These are phyloP conservation scores for Betula pendula DNA, from an alignment of 306 rosid species.

Conservation along the genomic window DNA sequence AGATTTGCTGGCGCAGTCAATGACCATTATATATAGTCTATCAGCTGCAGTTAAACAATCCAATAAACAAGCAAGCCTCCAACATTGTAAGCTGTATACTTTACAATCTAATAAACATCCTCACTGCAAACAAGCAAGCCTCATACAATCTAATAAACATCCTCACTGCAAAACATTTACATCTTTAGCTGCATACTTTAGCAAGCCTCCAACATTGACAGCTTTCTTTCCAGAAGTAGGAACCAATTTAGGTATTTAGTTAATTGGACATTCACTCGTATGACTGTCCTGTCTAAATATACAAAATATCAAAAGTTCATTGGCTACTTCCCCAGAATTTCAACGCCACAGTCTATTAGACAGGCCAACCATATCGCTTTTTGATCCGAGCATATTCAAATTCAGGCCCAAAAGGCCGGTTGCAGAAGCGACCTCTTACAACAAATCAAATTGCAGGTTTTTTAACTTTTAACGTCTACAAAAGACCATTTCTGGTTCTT, in stretches of 20 bases:
- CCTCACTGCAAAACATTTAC: not conserved
- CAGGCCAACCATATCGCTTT: constrained; percentile 1
- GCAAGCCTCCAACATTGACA: not conserved
- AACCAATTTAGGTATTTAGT: not conserved
- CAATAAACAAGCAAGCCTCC: not conserved
- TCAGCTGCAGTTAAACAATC: not conserved
- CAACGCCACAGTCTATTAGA: too few species aligned
- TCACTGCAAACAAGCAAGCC: too few species aligned
- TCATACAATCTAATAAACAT: not conserved
- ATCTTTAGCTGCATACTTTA: not conserved
- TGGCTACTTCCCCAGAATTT: not conserved
- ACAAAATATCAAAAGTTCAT: not conserved
- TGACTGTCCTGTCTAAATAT: not conserved
- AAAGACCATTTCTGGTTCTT: not conserved
- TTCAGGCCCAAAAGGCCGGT: not conserved
- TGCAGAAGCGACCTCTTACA: not conserved
- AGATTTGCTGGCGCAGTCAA: not conserved
- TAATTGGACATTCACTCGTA: not conserved
- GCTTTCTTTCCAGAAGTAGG: not conserved
- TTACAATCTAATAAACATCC: too few species aligned
- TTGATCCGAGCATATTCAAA: constrained; percentile 20
- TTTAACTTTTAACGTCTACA: not conserved
- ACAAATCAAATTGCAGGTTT: not conserved
- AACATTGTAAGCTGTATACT: too few species aligned
- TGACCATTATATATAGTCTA: not conserved